These are phyloP conservation scores for Mycena rosella DNA, from an alignment of 768 basidiomycete species.

Conservation along the genomic window DNA sequence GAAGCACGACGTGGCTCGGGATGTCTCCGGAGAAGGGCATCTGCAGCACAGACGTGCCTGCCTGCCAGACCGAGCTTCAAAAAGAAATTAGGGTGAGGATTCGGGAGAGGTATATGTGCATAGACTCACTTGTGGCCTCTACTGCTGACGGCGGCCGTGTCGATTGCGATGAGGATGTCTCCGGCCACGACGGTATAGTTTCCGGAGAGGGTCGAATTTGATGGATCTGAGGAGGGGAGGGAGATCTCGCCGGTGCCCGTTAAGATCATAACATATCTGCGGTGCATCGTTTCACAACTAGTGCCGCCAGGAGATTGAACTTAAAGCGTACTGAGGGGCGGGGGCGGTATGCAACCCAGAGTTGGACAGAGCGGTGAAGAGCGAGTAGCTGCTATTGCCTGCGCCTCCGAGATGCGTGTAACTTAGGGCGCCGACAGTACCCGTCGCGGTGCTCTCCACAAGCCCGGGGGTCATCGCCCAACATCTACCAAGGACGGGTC, in stretches of 20 bases:
- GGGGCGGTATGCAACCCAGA: conserved; percentile 31
- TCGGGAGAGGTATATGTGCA: not conserved
- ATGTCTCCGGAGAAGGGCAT: conserved; percentile 22
- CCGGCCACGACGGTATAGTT: conserved; percentile 26
- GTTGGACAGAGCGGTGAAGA: conserved; percentile 22
- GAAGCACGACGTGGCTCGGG: conserved; percentile 18
- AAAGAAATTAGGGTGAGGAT: not conserved
- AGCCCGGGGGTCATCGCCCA: conserved; percentile 29
- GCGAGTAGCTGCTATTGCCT: conserved; percentile 24
- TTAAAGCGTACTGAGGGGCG: conserved; percentile 24
- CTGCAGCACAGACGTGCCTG: conserved; percentile 22
- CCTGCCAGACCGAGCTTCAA: conserved; percentile 33
- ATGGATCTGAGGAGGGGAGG: conserved; percentile 14
- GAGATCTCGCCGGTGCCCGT: conserved; percentile 27
- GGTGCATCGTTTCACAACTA: not conserved
- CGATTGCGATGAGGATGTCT: conserved; percentile 28
- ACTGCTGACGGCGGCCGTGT: conserved; percentile 13
- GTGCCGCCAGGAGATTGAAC: not conserved
- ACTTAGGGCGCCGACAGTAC: conserved; percentile 27
- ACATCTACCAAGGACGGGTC: conserved; percentile 10
- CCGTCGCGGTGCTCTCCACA: conserved; percentile 29
- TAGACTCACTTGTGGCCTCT: conserved; percentile 29
- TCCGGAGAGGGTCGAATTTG: conserved; percentile 16
- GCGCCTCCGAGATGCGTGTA: conserved; percentile 21
- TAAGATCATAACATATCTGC: conserved; percentile 28